Conservation (phyloP, 257 asterid species). For the Galeopsis tetrahit region DNA sequence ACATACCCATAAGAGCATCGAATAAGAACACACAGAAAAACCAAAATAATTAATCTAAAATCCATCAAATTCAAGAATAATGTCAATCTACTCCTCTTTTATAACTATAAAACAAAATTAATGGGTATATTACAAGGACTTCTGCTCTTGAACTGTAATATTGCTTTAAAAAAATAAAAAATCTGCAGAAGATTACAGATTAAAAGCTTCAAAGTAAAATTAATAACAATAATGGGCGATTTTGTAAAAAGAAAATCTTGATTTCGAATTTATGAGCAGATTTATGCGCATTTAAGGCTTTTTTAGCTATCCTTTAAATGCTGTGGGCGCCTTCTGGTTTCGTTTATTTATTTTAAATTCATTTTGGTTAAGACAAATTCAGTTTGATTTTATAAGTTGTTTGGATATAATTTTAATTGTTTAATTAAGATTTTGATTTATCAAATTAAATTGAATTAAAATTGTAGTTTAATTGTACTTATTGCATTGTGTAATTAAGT, state of each 20-base stretch:
- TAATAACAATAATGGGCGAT: not conserved
- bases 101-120: too few relatives aligned
- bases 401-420: too few relatives aligned
- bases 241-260: not conserved
- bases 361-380: too few relatives aligned
- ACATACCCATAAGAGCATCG: slow-evolving; percentile 44
- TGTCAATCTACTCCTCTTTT: too few relatives aligned
- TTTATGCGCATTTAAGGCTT: not conserved
- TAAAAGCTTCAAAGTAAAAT: too few relatives aligned
- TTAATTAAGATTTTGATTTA: too few relatives aligned
- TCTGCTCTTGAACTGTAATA: too few relatives aligned
- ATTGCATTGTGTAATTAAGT: too few relatives aligned
- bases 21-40: slow-evolving; percentile 35
- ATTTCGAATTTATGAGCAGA: not conserved
- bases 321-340: not conserved
- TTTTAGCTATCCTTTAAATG: not conserved
- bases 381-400: too few relatives aligned
- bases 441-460: too few relatives aligned
- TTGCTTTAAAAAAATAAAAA: not conserved
- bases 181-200: not conserved
- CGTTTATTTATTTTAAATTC: too few relatives aligned
- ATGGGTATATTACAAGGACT: not conserved
- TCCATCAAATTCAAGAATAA: slow-evolving; percentile 42
- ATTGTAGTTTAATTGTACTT: too few relatives aligned
- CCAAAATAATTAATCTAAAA: slow-evolving; percentile 31